Evolutionary conservation across 768 basidiomycete genomes (phyloP), one percentile per base, ranked within the genome.

Genomic region (Boletus subcaerulescens): DNA sequence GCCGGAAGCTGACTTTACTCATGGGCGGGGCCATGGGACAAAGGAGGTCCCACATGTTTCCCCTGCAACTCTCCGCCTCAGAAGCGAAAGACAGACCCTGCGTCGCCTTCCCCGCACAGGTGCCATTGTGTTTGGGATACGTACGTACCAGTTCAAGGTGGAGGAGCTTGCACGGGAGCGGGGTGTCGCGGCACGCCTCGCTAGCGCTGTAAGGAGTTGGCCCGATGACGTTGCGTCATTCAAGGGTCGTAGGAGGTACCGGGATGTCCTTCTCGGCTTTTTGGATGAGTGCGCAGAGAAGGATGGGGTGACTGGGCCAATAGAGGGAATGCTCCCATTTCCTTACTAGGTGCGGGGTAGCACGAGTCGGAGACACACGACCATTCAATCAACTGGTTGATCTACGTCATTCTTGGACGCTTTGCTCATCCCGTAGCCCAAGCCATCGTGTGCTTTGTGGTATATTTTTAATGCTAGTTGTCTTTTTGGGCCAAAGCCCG

Each of bases 21-120:
- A 68, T 9, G 54, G 61, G 18, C 60, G 68, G 17, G 63, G 60
- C 3, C 57, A 65, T 52, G 55, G 49, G n/a, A 47, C 54, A 20
- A 36, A 8, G 22, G 56, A 56, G 7, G n/a, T 50, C 26, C 20
- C 56, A 0, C 38, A 45, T 48, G 18, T 73, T 29, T 71, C 67
- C 9, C 72, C 79, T 29, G 74, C 77, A 15, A 74, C 74, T 22
- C 68, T 90, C 38, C 78, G 79, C 7, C 71, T 89, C 50, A 75
- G 89, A 45, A 77, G 77, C 22, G 89, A 89, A 63, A 74, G 88
- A n/a, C 87, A 90, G 71, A 86, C 83, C 12, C 71, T 90, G 49
- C 76, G 87, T 35, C 74, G 89, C 18, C 76, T 91, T 41, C 79
- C 83, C 2, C 72, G 75, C 8, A 83, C 81, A 24, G 87, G 89